Evolutionary conservation across 352 stramenopile genomes (phyloP), one percentile per base, ranked within the genome.

Genomic region (Pythium scleroteichum): DNA sequence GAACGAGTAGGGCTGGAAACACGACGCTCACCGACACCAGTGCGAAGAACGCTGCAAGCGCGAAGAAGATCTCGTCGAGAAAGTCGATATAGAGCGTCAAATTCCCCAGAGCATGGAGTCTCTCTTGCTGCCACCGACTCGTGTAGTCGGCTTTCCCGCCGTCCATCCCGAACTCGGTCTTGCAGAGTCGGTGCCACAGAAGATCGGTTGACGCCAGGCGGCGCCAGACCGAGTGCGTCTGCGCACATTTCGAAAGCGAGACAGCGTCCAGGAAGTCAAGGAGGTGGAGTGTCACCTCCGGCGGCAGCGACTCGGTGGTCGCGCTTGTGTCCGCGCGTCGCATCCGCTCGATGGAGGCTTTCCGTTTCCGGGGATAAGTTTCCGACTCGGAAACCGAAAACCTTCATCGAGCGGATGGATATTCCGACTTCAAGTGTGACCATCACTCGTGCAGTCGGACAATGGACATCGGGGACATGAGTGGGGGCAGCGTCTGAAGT

Each of bases 21-120:
- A 58, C 61, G 23, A 35, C 47, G 33, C 47, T 64, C 0, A 56
- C 13, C 8, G 54, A 60, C 3, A 60, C 48, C 1, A 69, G 40
- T 13, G 54, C 41, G 23, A 59, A 61, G 24, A 59, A 59, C 8
- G 5, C 50, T 7, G 40, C 41, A 19, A 64, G 42, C 32, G 62
- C 47, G 23, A 69, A 61, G 50, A 40, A 61, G 29, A 69, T 60
- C 35, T 69, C 62, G 55, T 69, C 62, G 47, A 64, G 41, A 46
- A 65, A 69, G 16, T 56, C 42, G 9, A 69, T n/a, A 42, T 61
- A 69, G 33, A 69, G 55, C 42, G 59, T 40, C 16, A 69, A 33
- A n/a, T 65, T 69, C 32, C 39, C 55, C 7, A 64, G 24, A 8
- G 48, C 49, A 6, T 27, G 53, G 19, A 47, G 48, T 45, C 46